These are phyloP conservation scores for Talaromyces sp. DNA, from an alignment of 2,329 filamentous ascomycete genomes.

Conservation along the genomic window DNA sequence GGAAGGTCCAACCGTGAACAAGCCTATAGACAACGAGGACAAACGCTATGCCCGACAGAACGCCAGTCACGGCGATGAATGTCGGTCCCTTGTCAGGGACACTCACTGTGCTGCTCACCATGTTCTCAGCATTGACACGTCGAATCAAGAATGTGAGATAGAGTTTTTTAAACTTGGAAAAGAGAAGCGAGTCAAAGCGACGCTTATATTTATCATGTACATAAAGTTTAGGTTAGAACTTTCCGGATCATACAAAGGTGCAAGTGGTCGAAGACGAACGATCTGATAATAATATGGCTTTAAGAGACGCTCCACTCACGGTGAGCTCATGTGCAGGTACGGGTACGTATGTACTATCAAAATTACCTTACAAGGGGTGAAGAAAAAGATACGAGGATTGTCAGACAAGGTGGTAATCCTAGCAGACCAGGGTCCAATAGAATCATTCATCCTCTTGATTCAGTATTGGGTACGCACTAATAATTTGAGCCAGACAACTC, in stretches of 20 bases:
- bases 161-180: not conserved
- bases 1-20: conserved; percentile 10
- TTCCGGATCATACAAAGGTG: not conserved
- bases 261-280: not conserved
- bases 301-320: not conserved
- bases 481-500: not conserved
- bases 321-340: not conserved
- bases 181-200: not conserved
- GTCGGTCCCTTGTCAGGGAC: conserved; percentile 19
- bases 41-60: conserved; percentile 15
- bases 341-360: not conserved
- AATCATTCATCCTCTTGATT: not conserved
- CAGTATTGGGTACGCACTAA: not conserved
- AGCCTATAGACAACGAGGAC: conserved; percentile 18
- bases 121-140: not conserved
- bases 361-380: conserved; percentile 2
- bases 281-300: not conserved
- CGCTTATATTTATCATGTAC: not conserved
- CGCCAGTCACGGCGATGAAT: conserved; percentile 16
- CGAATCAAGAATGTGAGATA: not conserved
- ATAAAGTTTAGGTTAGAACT: not conserved
- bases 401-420: conserved; percentile 1
- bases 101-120: not conserved
- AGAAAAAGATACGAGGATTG: not conserved
- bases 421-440: not conserved